Percentiles rank a stretch among this genome's conserved stretches.
Conservation (phyloP, 495 filamentous ascomycete species). For the Sabuloglossum arenarium region DNA sequence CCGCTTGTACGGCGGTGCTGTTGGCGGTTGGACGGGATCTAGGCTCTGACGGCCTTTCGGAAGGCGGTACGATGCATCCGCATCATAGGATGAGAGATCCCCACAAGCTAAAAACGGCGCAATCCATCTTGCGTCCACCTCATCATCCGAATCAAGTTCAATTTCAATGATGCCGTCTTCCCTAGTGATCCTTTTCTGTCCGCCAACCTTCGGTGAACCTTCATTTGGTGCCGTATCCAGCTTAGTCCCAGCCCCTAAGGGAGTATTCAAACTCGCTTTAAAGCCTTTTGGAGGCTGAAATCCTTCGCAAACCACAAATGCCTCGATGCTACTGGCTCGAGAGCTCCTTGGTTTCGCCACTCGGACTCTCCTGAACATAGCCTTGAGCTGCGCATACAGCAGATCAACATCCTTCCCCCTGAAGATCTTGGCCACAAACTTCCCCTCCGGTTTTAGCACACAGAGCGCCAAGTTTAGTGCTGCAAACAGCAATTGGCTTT, state of each 20-base stretch:
- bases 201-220: not conserved
- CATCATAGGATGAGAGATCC: conserved; percentile 83
- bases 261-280: conserved; percentile 44
- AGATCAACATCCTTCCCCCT: conserved; percentile 80
- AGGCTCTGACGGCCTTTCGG: conserved; percentile 58
- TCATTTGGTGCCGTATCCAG: not conserved
- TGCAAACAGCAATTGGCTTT: conserved; percentile 83
- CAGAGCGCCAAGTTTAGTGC: conserved; percentile 83
- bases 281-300: conserved; percentile 46
- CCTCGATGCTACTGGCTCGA: conserved; percentile 84
- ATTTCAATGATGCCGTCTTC: conserved; percentile 9
- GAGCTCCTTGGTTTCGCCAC: conserved; percentile 87
- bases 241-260: conserved; percentile 34
- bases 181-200: conserved; percentile 8
- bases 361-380: conserved; percentile 69
- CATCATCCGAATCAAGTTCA: conserved; percentile 1
- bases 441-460: conserved; percentile 78
- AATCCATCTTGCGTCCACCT: conserved; percentile 49
- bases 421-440: conserved; percentile 97
- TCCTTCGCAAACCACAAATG: conserved; percentile 86
- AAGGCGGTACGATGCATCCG: conserved; percentile 79
- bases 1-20: conserved; percentile 80
- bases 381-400: conserved; percentile 75
- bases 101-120: conserved; percentile 91
- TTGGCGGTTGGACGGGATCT: conserved; percentile 90